Evolutionary conservation across 345 rosid species (phyloP).

Genomic region (Bretschneidera sinensis): DNA sequence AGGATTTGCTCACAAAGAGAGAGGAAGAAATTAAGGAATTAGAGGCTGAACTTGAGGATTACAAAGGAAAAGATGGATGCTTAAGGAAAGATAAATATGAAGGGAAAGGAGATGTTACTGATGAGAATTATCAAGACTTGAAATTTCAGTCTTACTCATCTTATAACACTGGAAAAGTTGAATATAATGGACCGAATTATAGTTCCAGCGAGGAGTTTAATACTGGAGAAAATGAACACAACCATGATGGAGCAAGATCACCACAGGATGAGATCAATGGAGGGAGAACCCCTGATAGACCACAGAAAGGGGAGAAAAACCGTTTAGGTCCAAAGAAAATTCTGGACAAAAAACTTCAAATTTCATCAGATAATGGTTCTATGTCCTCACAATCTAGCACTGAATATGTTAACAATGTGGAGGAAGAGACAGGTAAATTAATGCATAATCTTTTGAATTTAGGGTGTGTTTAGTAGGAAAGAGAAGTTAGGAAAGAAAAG

Average conservation of each 20-base stretch:
- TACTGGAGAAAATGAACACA: conserved; percentile 15
- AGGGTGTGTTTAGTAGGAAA: no score
- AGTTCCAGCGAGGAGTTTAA: conserved; percentile 18
- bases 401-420: conserved; percentile 11
- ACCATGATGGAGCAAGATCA: conserved; percentile 6
- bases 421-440: conserved; percentile 40
- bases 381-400: conserved; percentile 20
- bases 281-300: conserved; percentile 12
- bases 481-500: no score
- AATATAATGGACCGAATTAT: conserved; percentile 11
- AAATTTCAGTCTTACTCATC: conserved; percentile 19
- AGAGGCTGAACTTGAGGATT: conserved; percentile 66
- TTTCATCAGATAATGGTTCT: conserved; percentile 6
- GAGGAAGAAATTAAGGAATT: conserved; percentile 57
- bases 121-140: conserved; percentile 22
- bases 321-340: neutral
- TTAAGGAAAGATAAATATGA: conserved; percentile 33
- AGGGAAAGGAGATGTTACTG: conserved; percentile 18
- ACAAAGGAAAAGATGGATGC: conserved; percentile 49
- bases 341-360: neutral
- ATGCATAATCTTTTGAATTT: no score
- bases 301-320: conserved; percentile 14
- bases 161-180: conserved; percentile 22
- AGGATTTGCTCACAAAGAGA: conserved; percentile 42
- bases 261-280: conserved; percentile 8